Percentiles rank a stretch among this genome's conserved stretches.
phyloP scores from a whole-genome alignment of 2,329 filamentous ascomycete species.

The Talaromyces funiculosus region DNA sequence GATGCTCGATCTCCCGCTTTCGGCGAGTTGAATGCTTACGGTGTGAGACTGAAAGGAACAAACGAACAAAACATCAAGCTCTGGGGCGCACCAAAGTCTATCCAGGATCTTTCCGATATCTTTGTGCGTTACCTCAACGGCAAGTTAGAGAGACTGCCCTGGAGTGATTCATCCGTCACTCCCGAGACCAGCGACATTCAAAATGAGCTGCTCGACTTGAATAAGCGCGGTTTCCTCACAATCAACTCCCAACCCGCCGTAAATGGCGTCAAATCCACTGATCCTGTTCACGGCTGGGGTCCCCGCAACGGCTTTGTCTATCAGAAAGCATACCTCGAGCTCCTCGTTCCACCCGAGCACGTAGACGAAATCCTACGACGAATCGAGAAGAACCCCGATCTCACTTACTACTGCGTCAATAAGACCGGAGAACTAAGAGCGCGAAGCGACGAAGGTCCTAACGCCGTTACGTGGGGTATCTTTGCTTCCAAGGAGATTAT shows the following conservation, averaged over 20 bases:
- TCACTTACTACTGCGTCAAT: conserved; percentile 93
- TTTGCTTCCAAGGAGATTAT: conserved; percentile 99
- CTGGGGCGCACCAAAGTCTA: conserved; percentile 78
- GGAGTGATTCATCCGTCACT: conserved; percentile 87
- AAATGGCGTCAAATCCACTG: conserved; percentile 79
- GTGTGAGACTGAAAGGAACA: conserved; percentile 85
- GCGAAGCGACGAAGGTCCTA: conserved; percentile 79
- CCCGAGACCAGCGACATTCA: conserved; percentile 75
- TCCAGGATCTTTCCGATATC: conserved; percentile 74
- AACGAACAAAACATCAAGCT: conserved; percentile 94
- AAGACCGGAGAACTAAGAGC: conserved; percentile 75
- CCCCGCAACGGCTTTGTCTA: conserved; percentile 94
- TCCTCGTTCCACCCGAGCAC: conserved; percentile 75
- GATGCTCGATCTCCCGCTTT: conserved; percentile 95
- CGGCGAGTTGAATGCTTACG: conserved; percentile 89
- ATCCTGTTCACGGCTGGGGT: conserved; percentile 89
- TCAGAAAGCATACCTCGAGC: conserved; percentile 94
- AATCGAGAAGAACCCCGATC: conserved; percentile 69
- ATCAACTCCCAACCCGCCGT: conserved; percentile 98
- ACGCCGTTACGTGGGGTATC: conserved; percentile 98
- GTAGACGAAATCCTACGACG: conserved; percentile 71
- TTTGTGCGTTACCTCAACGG: conserved; percentile 82
- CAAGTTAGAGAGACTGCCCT: conserved; percentile 75
- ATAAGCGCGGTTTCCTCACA: conserved; percentile 79
- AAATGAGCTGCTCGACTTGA: conserved; percentile 70